Evolutionary conservation across 352 stramenopile genomes (phyloP), one percentile per base, ranked within the genome.

Genomic region (Phytophthora podocarpi): DNA sequence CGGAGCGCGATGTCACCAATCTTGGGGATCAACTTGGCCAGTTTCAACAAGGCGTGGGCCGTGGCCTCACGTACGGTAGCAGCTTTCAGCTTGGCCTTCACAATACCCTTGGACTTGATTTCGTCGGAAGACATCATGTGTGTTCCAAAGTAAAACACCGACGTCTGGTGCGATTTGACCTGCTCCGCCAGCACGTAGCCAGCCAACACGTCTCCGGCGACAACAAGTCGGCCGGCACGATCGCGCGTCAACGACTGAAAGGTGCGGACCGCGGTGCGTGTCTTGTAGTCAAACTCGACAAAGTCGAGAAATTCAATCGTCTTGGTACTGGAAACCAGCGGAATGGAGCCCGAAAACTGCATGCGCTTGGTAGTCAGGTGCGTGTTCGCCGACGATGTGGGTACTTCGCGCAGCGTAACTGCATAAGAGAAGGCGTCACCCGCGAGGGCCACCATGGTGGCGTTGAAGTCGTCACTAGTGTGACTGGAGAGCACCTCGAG

Each of bases 401-500:
- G 52, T 15, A 78, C 56, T 24, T 70, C 66, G 0, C 70, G 65
- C 27, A 78, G 39, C 11, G 66, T 76, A 6, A 78, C 66, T 18
- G 61, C 66, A 40, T 73, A 76, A 2, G 70, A 71, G 37, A 78
- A 78, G 11, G 48, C 43, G 16, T 72, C 70, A 18, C 70, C 70
- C 20, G 57, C 52, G 2, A 78, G 66, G 5, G 66, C 70, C 32
- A 78, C 61, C 47, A 78, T 71, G 4, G 70, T 76, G 15, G 70
- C 66, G 40, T 78, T 78, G 20, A 78, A 74, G 43, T 73, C 66
- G 48, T 78, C 70, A 28, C 66, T 70, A 28, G 60, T 65, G 57
- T 42, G 61, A 30, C 62, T 73, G 4, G 70, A 64, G n/a, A 78
- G 49, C 43, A 70, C 61, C 7, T 71, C 56, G 1, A 74, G 42